Evolutionary conservation across 2,329 filamentous ascomycete genomes (phyloP), one percentile per base, ranked within the genome.

Genomic region (Ophiosphaerella herpotricha): DNA sequence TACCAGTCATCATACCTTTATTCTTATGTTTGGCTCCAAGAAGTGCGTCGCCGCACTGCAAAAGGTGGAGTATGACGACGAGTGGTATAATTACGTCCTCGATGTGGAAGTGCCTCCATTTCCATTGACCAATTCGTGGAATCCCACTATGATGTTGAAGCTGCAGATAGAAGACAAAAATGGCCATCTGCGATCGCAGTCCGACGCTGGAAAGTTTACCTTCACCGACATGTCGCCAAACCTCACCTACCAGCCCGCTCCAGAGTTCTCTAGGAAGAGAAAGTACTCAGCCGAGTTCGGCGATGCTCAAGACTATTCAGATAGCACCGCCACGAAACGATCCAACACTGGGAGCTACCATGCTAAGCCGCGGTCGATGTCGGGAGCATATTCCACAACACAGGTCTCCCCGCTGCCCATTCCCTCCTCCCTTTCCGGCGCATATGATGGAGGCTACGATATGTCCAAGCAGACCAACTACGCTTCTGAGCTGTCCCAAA

Each of bases 1-100:
- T 86, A 72, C 81, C 79, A 29, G 80, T 80, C 50, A 81, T 78
- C 64, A 61, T 52, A 66, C 68, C 14, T 63, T 77, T 67, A 85
- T 90, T 64, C 86, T 96, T 46, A 82, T 86, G 39, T 95, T 96
- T 73, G 91, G 90, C n/a, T 80, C 82, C n/a, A 84, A 88, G 63
- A 86, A 86, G 71, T 88, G 86, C 71, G 79, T 84, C 46, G 86
- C 86, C 50, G 81, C 86, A 48, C 79, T 91, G 21, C 80, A 83
- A 39, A 86, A 87, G 67, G 68, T 79, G 76, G 77, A 75, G 77
- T 68, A 80, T 74, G 60, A 83, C 78, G 75, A 82, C 58, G 82
- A 84, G 16, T 77, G 75, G 46, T 89, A 84, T 69, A 82, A 86
- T 55, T 96, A 94, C 73, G 82, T 82, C 26, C 80, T 96, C 61